These are phyloP conservation scores for Alternaria angustiovoidea DNA, from an alignment of 2,329 filamentous ascomycete species.

Conservation along the genomic window DNA sequence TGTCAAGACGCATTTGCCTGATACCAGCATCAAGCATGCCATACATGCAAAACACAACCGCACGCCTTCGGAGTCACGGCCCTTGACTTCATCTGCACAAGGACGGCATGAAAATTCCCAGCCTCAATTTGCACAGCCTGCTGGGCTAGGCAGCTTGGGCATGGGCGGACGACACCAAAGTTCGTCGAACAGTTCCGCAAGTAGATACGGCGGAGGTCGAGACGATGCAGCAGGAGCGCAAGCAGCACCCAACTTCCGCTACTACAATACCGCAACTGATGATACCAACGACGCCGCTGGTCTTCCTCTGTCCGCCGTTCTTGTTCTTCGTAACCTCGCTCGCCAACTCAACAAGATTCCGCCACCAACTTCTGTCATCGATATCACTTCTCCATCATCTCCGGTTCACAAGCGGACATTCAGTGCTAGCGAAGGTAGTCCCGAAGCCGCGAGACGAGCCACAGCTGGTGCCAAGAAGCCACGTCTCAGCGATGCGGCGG, in stretches of 20 bases:
- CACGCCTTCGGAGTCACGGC: slow-evolving; percentile 48
- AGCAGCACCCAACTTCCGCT: slow-evolving; percentile 44
- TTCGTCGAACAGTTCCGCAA: slow-evolving; percentile 24
- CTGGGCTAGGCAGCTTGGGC: slow-evolving; percentile 38
- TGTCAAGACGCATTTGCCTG: slow-evolving; percentile 72
- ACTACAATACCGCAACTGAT: slow-evolving; percentile 59
- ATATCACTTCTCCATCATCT: slow-evolving; percentile 37
- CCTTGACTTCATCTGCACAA: slow-evolving; percentile 34
- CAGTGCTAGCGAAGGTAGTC: slow-evolving; percentile 40
- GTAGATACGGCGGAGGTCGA: slow-evolving; percentile 33
- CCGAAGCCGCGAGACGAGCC: slow-evolving; percentile 33
- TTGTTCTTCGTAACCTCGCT: slow-evolving; percentile 82
- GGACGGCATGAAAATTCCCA: slow-evolving; percentile 37
- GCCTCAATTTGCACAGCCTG: slow-evolving; percentile 42
- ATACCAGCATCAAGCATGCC: slow-evolving; percentile 49
- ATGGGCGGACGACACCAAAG: slow-evolving; percentile 33
- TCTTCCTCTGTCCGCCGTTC: slow-evolving; percentile 77
- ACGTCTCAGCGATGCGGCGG: slow-evolving; percentile 41
- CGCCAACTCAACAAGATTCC: slow-evolving; percentile 52
- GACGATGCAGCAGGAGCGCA: slow-evolving; percentile 25
- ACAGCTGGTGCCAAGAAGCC: slow-evolving; percentile 55
- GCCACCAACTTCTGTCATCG: slow-evolving; percentile 32
- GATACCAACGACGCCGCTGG: slow-evolving; percentile 70
- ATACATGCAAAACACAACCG: slow-evolving; percentile 58
- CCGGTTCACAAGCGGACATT: slow-evolving; percentile 41